A percentile compares a stretch with the other conserved stretches of the same genome.
Conservation (phyloP, 352 stramenopile species). For the Pythium periplocum region DNA sequence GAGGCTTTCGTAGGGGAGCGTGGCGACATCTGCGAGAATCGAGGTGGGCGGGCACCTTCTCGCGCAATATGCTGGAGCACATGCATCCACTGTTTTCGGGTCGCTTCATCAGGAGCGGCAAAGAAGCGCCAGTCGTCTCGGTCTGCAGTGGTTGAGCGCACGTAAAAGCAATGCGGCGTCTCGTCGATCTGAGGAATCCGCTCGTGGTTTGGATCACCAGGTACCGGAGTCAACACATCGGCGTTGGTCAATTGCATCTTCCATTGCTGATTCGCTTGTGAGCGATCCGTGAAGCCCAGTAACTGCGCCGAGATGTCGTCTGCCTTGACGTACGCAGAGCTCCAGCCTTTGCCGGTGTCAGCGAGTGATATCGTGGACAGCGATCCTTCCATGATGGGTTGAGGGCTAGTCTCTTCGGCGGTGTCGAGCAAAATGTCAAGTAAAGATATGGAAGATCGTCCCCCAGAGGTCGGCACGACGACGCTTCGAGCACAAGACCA, state of each 20-base stretch:
- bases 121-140: conserved; percentile 37
- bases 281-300: conserved; percentile 45
- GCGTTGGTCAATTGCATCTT: conserved; percentile 36
- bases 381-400: conserved; percentile 35
- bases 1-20: conserved; percentile 18
- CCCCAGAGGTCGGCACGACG: not conserved
- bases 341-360: conserved; percentile 39
- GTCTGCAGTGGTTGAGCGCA: conserved; percentile 29
- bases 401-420: too few relatives aligned
- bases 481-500: not conserved
- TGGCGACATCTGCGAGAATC: conserved; percentile 37
- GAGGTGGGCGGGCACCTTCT: conserved; percentile 35
- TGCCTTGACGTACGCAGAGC: conserved; percentile 46
- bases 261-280: conserved; percentile 45
- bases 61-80: conserved; percentile 31
- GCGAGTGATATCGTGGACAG: conserved; percentile 31
- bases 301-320: conserved; percentile 64
- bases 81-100: conserved; percentile 58
- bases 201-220: conserved; percentile 41
- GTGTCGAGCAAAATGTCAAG: too few relatives aligned
- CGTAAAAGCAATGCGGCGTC: conserved; percentile 55
- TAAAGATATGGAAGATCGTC: too few relatives aligned
- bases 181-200: conserved; percentile 35
- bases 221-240: conserved; percentile 53
- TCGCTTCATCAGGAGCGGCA: conserved; percentile 27